phyloP scores from a whole-genome alignment of 208 protist species.

The Acanthamoeba polyphaga region DNA sequence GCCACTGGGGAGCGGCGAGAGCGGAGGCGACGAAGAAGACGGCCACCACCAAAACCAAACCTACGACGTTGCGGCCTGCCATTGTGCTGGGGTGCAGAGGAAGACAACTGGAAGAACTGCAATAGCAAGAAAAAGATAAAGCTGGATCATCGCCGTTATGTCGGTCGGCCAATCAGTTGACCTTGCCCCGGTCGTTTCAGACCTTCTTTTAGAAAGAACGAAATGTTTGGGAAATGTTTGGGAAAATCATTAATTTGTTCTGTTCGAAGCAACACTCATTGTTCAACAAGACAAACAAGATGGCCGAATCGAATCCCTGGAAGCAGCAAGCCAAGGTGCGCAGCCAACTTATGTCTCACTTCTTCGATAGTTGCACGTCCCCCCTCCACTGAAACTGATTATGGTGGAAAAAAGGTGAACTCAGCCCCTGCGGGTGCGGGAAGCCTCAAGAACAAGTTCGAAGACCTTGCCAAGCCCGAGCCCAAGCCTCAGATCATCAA shows the following conservation, averaged over 20 bases:
- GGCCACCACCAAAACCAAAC: neutral
- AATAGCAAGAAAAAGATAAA: too few species aligned
- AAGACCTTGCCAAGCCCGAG: slow-evolving; percentile 45
- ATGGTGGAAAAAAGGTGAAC: neutral
- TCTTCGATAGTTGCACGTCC: neutral
- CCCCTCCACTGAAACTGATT: too few species aligned
- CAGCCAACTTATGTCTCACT: neutral
- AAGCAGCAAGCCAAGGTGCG: slow-evolving; percentile 32
- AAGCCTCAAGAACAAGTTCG: slow-evolving; percentile 72
- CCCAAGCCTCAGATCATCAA: slow-evolving; percentile 68
- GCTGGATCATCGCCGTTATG: too few species aligned
- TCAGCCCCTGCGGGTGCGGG: neutral
- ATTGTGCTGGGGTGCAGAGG: neutral
- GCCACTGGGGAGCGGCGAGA: neutral
- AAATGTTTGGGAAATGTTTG: too few species aligned
- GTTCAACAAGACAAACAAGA: too few species aligned
- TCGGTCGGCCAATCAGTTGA: too few species aligned
- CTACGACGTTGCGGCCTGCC: neutral
- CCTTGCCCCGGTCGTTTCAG: too few species aligned
- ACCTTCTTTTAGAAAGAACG: too few species aligned
- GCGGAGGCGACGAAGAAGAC: neutral
- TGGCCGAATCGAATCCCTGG: slow-evolving; percentile 44
- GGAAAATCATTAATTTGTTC: too few species aligned
- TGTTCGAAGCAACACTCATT: too few species aligned
- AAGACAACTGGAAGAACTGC: too few species aligned